Percentiles rank a stretch among this genome's conserved stretches.
phyloP scores from a whole-genome alignment of 2,329 filamentous ascomycete species.

The Fusarium tupiense region DNA sequence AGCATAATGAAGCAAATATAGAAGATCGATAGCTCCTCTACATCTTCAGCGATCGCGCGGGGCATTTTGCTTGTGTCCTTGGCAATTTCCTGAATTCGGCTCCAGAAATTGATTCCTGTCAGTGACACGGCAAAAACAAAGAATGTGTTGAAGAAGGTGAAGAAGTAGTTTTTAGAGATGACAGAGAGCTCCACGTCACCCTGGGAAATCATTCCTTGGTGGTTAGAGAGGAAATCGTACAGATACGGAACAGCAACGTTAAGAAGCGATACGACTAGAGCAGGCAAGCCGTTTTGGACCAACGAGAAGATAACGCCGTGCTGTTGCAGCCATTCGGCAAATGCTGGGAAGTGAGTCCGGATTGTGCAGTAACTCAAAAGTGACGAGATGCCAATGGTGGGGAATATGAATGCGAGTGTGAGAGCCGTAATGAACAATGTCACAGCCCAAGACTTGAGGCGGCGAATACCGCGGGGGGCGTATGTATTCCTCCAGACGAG shows the following conservation, averaged over 20 bases:
- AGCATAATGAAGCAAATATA: conserved; percentile 95
- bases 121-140: conserved; percentile 91
- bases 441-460: conserved; percentile 82
- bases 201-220: conserved; percentile 94
- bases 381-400: conserved; percentile 81
- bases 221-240: conserved; percentile 91
- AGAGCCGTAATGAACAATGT: conserved; percentile 85
- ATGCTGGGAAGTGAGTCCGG: conserved; percentile 72
- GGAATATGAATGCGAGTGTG: conserved; percentile 87
- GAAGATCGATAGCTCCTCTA: conserved; percentile 80
- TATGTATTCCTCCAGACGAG: conserved; percentile 98
- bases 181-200: conserved; percentile 94
- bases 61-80: conserved; percentile 79
- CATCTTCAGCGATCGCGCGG: conserved; percentile 35
- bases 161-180: conserved; percentile 99
- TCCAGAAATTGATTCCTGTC: conserved; percentile 80
- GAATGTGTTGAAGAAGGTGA: conserved; percentile 99
- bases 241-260: conserved; percentile 92
- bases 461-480: conserved; percentile 75
- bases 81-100: conserved; percentile 76
- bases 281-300: conserved; percentile 88
- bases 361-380: conserved; percentile 86
- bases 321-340: conserved; percentile 73
- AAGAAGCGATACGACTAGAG: conserved; percentile 83
- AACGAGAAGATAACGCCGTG: conserved; percentile 79